Evolutionary conservation across 306 rosid species (phyloP), one percentile per base, ranked within the genome.

Genomic region (Cyamopsis tetragonoloba): DNA sequence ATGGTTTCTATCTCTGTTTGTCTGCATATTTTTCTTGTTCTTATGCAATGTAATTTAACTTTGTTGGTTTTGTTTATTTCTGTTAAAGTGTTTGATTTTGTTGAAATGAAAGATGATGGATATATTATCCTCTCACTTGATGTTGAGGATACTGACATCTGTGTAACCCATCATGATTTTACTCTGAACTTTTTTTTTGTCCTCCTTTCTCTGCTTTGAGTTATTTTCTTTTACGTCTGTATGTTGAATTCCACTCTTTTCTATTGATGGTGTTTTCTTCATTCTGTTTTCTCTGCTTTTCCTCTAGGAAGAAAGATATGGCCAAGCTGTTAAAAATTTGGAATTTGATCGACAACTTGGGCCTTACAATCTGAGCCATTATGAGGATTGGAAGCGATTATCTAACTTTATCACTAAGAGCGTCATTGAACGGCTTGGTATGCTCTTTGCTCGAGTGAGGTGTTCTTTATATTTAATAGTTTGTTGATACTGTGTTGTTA

Each of bases 291-390:
- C 12, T 76, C 20, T 38, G 31, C 3, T 24, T 68, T 80, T 70
- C 7, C n/a, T 12, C 34, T 41, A 91, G 97, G 96, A 80, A 7
- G 92, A 72, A 77, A 85, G 92, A 75, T 82, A 80, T 64, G 30
- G 75, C 38, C 83, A 64, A 71, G 98, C 92, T 59, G 87, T 88
- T 62, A 89, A 71, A 77, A 80, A 50, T 59, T 59, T 86, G 87
- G 96, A 89, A 83, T 89, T 92, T 78, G 98, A 92, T 87, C 80
- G 77, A 68, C 82, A 86, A 28, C 96, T 91, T 32, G 90, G 98
- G 77, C 96, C 98, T 30, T 89, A 87, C 83, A 83, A 85, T 83
- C 83, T 87, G 32, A 79, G 67, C 66, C 86, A 68, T 38, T 70
- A 79, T 72, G 89, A 77, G 54, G 85, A 83, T 31, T 91, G 96